Percentiles rank a stretch among this genome's conserved stretches.
These are phyloP conservation scores for Colletotrichum spaethianum DNA, from an alignment of 2,329 filamentous ascomycete species.

Conservation along the genomic window DNA sequence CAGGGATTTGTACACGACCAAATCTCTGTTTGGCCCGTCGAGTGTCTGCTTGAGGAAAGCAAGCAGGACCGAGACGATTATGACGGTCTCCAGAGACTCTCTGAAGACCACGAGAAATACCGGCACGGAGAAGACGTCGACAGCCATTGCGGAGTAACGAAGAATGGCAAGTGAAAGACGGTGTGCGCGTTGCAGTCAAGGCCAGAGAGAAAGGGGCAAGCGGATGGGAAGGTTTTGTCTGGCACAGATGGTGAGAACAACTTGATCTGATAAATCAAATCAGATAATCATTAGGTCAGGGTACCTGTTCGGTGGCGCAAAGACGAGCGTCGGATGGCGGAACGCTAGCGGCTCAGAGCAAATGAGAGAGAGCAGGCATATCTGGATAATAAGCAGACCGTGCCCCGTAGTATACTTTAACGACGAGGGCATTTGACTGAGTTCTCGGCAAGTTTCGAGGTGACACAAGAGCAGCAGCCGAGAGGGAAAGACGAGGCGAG, in stretches of 20 bases:
- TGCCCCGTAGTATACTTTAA: not conserved
- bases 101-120: constrained; percentile 94
- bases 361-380: constrained; percentile 13
- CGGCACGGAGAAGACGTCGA: constrained; percentile 81
- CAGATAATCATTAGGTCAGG: constrained; percentile 28
- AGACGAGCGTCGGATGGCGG: constrained; percentile 14
- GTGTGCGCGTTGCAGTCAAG: not conserved
- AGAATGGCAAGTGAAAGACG: not conserved
- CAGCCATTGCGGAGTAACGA: constrained; percentile 63
- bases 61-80: constrained; percentile 89
- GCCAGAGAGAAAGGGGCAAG: not conserved
- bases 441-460: not conserved
- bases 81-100: constrained; percentile 85
- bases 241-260: not conserved
- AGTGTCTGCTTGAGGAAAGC: constrained; percentile 89
- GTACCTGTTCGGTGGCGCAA: not conserved
- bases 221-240: constrained; percentile 10
- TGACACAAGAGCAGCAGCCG: not conserved
- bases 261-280: constrained; percentile 33
- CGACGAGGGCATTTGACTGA: not conserved
- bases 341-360: constrained; percentile 11
- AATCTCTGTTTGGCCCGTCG: constrained; percentile 73
- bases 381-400: constrained; percentile 33
- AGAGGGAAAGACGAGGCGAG: constrained; percentile 23
- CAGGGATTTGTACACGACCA: constrained; percentile 75